Base-by-base conservation (phyloP, 78 protist species). In the Dictyostelium discoideum region DNA sequence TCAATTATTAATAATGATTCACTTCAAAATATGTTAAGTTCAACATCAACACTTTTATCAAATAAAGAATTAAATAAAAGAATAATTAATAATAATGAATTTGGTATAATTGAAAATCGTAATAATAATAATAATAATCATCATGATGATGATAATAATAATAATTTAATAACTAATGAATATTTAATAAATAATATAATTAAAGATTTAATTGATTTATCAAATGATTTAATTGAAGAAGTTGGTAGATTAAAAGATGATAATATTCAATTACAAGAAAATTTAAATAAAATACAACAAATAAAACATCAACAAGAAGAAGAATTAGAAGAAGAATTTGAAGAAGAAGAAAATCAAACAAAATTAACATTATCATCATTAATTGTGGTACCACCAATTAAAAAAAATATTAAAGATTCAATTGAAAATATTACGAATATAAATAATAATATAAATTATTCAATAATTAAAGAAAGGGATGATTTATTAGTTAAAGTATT, bases 241-340 rank as follows among this genome's bases (percentile, higher is more conserved):
- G 76, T 67, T n/a, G 76, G 76, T 24, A 67, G 76, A 67, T 67
- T 67, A 67, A 67, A 67, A 67, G 76, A 67, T 67, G 76, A 67
- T 24, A 67, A 67, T 67, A n/a, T 3, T 10, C 29, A 67, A 20
- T 67, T 67, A 67, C 76, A 67, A n/a, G 65, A 54, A 16, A 54
- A 54, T 5, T 67, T n/a, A n/a, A 67, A 67, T 67, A 32, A 67
- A 24, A 10, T 7, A 67, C 76, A n/a, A 67, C 26, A n/a, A 65
- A 32, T 32, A 32, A 32, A 32, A 32, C 37, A 32, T 32, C 73
- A 18, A 24, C 16, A 67, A 1, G n/a, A 67, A 24, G n/a, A n/a
- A 67, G 8, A 18, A 65, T 0, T n/a, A n/a, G n/a, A 22, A 0
- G 18, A 54, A 54, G 18, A 54, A 54, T 1, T 2, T 24, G 10